Base-by-base conservation (phyloP, 306 rosid genomes). In the Acmispon strigosus region DNA sequence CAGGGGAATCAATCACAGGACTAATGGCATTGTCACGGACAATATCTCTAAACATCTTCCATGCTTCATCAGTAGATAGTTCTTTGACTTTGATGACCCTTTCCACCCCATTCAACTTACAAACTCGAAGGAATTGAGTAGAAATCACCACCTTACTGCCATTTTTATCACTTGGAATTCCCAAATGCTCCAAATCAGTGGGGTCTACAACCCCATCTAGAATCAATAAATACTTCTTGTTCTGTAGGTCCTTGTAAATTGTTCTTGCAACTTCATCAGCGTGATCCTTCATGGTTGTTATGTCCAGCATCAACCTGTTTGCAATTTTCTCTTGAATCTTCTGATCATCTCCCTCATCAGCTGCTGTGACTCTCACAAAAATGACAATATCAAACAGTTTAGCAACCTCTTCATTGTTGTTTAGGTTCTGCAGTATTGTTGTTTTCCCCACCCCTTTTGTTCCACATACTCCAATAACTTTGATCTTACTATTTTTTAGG, bases 401-500 rank as follows among this genome's bases (percentile, higher is more conserved):
- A 27, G 72, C 58, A 63, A 63, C 49, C 8, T 53, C 66, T 42
- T 63, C 72, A 27, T 43, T 32, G 66, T 74, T 74, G 29, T 74
- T 74, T 29, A 74, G 72, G 65, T 43, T 74, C 49, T 14, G 58
- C 50, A 75, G 1, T 6, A 75, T 48, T 44, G 79, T 47, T 19
- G 67, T 75, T 66, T 75, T 75, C 9, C 73, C 79, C 24, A 75
- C 73, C 15, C 79, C 79, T 34, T 75, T 75, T 16, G 45, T 55
- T 44, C 79, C 79, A 29, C 11, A 13, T 4, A 75, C 67, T 64
- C 79, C 79, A 65, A 75, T 55, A 22, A 41, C 65, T 9, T 56
- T 43, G 20, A 34, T 44, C 29, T 55, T 75, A 14, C 9, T 44
- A n/a, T 58, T 32, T 27, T 56, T 65, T 0, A 75, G 60, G 13